Base-by-base conservation (phyloP, 768 basidiomycete species). In the Xerocomellus amylosporus region DNA sequence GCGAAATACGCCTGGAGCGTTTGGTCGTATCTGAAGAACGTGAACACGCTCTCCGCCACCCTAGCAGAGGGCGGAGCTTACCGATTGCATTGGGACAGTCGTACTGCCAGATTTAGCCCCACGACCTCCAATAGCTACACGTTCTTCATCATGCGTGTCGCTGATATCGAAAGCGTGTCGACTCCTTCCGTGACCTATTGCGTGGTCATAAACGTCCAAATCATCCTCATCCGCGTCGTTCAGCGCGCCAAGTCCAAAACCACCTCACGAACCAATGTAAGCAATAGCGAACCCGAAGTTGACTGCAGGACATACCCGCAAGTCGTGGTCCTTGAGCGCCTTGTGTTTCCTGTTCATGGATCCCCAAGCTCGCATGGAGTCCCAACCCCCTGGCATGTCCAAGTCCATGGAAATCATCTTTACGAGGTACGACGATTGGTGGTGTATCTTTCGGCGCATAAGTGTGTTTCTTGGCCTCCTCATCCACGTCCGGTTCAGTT, bases 161-260 rank as follows among this genome's bases (percentile, higher is more conserved):
- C 70, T 71, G 30, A 74, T 73, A 60, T 93, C 88, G 63, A 87
- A 90, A 8, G 88, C 87, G 41, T 82, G 75, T 37, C 80, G 76
- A 54, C 73, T 79, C 56, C 77, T 73, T 15, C 74, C 71, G 14
- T 65, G 64, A 31, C 68, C 51, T 2, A 60, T 63, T 1, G 65
- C 28, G 37, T 75, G 72, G 60, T 92, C 90, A 60, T 94, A 95
- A 5, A 93, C 77, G 60, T 94, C 92, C 33, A 91, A 49, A 64
- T 94, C 94, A 65, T 98, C 94, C 44, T 95, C 92, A 46, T 98
- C 95, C 2, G 92, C 94, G 51, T 97, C 94, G 64, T 96, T 97
- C 17, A 93, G 71, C 1, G 90, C 91, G 6, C 93, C 92, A 17
- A 95, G 75, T 36, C 93, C 93, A 63, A 94, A 96, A 1, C 92